Percentiles rank a stretch among this genome's conserved stretches.
These are phyloP conservation scores for Geoglossum glabrum DNA, from an alignment of 495 filamentous ascomycete genomes.

Conservation along the genomic window DNA sequence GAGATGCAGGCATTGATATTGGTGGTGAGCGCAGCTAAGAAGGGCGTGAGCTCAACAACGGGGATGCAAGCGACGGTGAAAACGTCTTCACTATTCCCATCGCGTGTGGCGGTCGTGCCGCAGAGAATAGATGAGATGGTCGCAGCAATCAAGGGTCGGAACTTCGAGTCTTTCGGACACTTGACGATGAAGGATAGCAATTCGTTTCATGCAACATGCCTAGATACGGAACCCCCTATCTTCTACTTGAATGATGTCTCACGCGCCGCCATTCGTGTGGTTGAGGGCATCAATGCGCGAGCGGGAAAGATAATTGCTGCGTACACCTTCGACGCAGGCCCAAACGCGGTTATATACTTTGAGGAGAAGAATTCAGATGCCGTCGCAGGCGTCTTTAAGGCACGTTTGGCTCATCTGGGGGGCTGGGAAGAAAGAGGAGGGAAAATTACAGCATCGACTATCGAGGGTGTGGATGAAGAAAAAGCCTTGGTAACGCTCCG, in stretches of 20 bases:
- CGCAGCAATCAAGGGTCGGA: conserved; percentile 46
- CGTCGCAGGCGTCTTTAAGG: conserved; percentile 53
- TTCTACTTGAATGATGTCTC: conserved; percentile 95
- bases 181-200: conserved; percentile 94
- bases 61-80: conserved; percentile 94
- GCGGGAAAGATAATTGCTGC: conserved; percentile 57
- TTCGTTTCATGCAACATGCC: conserved; percentile 82
- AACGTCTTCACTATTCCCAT: conserved; percentile 63
- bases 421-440: conserved; percentile 29
- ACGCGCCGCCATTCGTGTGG: conserved; percentile 62
- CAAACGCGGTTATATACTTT: conserved; percentile 92
- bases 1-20: conserved; percentile 81
- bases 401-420: conserved; percentile 21
- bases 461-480: conserved; percentile 26
- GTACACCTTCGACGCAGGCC: conserved; percentile 95
- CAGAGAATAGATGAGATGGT: conserved; percentile 73
- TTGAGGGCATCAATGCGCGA: conserved; percentile 62
- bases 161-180: conserved; percentile 75
- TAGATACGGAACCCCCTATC: conserved; percentile 90
- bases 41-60: conserved; percentile 72
- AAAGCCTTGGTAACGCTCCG: conserved; percentile 38
- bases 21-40: conserved; percentile 82
- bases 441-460: conserved; percentile 40
- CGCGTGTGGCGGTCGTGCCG: conserved; percentile 50
- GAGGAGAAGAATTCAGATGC: conserved; percentile 49